Evolutionary conservation across 345 rosid species (phyloP).

Genomic region (Acer campestre): DNA sequence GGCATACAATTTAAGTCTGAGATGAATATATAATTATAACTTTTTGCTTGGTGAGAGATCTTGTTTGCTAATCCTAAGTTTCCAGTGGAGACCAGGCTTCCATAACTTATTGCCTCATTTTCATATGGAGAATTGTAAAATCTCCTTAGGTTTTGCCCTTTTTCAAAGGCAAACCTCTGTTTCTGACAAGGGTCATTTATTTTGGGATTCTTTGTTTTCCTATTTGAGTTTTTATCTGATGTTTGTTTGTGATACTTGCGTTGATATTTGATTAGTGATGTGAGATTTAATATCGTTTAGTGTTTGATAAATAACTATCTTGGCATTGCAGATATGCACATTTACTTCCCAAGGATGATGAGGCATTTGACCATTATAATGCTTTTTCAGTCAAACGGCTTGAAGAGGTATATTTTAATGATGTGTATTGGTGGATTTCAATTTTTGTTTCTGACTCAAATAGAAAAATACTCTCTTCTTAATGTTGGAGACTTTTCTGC

Average conservation of each 20-base stretch:
- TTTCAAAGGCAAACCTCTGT: too few species aligned
- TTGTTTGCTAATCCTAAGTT: too few species aligned
- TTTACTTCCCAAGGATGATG: constrained; percentile 92
- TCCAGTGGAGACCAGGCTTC: too few species aligned
- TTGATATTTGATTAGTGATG: background rate
- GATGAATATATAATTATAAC: too few species aligned
- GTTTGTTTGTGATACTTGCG: background rate
- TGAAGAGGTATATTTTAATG: constrained; percentile 68
- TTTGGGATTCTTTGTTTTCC: too few species aligned
- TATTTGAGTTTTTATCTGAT: background rate
- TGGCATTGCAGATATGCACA: constrained; percentile 70
- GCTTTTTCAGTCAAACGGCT: constrained; percentile 69
- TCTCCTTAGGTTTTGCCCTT: too few species aligned
- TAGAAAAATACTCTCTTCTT: background rate
- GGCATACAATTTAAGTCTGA: too few species aligned
- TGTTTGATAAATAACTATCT: constrained; percentile 9
- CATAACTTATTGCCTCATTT: too few species aligned
- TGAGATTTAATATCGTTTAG: background rate
- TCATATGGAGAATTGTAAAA: too few species aligned
- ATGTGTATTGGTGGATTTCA: background rate
- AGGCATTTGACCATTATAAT: constrained; percentile 80
- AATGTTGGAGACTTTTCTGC: background rate
- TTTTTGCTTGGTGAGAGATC: too few species aligned
- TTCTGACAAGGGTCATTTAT: too few species aligned
- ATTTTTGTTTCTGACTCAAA: background rate